These are phyloP conservation scores for Neofusicoccum kwambonambiense DNA, from an alignment of 2,329 filamentous ascomycete genomes.

Conservation along the genomic window DNA sequence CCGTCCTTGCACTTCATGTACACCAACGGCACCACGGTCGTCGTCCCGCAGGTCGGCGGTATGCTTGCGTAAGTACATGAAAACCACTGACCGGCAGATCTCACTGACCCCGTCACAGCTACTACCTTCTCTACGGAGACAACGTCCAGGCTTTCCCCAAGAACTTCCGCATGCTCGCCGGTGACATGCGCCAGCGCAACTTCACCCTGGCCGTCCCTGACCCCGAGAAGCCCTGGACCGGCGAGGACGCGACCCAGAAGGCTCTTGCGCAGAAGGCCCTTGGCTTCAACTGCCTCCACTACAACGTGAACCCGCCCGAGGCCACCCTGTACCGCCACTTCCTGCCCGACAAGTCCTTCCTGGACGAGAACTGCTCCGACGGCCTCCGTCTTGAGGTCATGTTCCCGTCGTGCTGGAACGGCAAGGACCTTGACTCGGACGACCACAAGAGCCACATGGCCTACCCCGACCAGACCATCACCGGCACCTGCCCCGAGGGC, in stretches of 20 bases:
- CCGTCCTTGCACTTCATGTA: constrained; percentile 69
- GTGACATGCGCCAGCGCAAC: constrained; percentile 59
- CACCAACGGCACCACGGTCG: constrained; percentile 61
- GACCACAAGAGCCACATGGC: constrained; percentile 66
- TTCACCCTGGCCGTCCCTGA: constrained; percentile 59
- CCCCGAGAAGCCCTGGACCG: constrained; percentile 71
- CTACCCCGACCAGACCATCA: constrained; percentile 56
- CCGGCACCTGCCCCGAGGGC: constrained; percentile 54
- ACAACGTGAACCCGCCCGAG: constrained; percentile 60
- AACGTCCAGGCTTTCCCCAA: constrained; percentile 69
- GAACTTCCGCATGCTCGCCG: constrained; percentile 70
- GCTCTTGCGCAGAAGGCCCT: constrained; percentile 76
- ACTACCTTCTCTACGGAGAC: constrained; percentile 78
- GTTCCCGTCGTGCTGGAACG: constrained; percentile 76
- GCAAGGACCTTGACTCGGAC: constrained; percentile 54
- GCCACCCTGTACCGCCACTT: constrained; percentile 77
- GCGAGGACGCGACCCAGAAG: constrained; percentile 64
- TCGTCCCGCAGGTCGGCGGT: constrained; percentile 59
- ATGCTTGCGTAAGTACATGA: constrained; percentile 28
- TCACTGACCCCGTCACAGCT: constrained; percentile 43
- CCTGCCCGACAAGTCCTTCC: constrained; percentile 73
- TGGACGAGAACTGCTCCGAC: constrained; percentile 78
- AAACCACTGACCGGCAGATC: constrained; percentile 29
- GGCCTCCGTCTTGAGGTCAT: constrained; percentile 72
- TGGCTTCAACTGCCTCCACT: constrained; percentile 96